Conservation (phyloP, 306 rosid species). For the Morella rubra region DNA sequence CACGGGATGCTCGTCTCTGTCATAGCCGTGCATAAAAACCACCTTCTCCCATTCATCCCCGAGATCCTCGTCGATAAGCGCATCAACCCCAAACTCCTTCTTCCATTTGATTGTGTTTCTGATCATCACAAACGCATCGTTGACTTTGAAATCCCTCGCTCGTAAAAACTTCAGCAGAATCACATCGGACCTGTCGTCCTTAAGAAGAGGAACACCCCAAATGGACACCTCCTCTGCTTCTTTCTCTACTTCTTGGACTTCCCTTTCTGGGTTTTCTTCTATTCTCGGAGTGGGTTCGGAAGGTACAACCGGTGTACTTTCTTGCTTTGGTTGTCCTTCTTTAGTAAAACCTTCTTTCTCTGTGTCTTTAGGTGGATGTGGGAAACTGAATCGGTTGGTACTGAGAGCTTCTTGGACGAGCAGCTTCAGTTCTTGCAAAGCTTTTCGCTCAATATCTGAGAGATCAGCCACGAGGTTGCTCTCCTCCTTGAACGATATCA, state of each 20-base stretch:
- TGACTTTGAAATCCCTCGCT: slow-evolving; percentile 79
- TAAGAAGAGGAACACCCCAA: slow-evolving; percentile 80
- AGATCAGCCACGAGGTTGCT: slow-evolving; percentile 73
- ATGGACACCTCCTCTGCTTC: slow-evolving; percentile 50
- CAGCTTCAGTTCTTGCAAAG: slow-evolving; percentile 50
- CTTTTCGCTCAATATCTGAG: slow-evolving; percentile 48
- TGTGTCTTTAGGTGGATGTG: neutral
- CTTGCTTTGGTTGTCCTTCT: neutral
- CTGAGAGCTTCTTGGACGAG: slow-evolving; percentile 42
- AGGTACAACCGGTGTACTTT: neutral
- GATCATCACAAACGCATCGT: slow-evolving; percentile 63
- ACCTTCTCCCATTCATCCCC: slow-evolving; percentile 83
- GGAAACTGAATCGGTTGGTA: slow-evolving; percentile 23
- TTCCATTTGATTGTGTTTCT: slow-evolving; percentile 70
- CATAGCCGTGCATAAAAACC: slow-evolving; percentile 79
- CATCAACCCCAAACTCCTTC: slow-evolving; percentile 66
- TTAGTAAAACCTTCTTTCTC: neutral
- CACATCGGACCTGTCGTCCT: slow-evolving; percentile 71
- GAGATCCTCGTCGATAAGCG: slow-evolving; percentile 59
- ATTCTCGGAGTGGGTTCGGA: slow-evolving; percentile 27
- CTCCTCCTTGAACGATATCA: slow-evolving; percentile 75
- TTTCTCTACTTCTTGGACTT: slow-evolving; percentile 18
- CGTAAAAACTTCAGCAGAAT: slow-evolving; percentile 82
- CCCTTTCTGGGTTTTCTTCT: slow-evolving; percentile 33
- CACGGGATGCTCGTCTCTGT: slow-evolving; percentile 69